Evolutionary conservation across 2,329 filamentous ascomycete genomes (phyloP), one percentile per base, ranked within the genome.

Genomic region (Basipetospora chlamydospora): DNA sequence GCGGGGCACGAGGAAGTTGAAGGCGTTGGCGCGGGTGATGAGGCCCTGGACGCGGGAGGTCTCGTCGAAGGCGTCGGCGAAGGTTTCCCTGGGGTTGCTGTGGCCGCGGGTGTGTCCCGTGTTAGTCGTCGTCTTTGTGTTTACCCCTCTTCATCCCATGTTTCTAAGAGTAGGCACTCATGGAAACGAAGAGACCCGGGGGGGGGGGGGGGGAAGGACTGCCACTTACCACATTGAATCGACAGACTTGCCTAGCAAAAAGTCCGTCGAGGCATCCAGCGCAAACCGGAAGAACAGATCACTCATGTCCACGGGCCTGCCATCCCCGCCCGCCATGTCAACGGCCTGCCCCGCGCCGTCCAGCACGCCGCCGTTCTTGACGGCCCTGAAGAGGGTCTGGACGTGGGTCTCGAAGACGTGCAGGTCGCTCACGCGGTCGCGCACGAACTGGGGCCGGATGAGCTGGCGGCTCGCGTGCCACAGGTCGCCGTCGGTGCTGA

Each of bases 381-480:
- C 70, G 45, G 78, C 67, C 15, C 65, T 62, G 52, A 92, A 73
- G n/a, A 93, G 63, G 1, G 73, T 70, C 49, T 82, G 67, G 17
- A 87, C 69, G 51, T 94, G 85, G 16, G 66, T 63, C 58, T 94
- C 87, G 51, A 93, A 87, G 41, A 79, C 76, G 35, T 84, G 68
- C 41, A 94, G 60, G 54, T 94, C 83, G 43, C 78, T 80, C 25
- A 94, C 73, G 15, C 86, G 80, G 49, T 92, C 81, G 47, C 80
- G 80, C 49, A 85, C 76, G 56, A 94, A 94, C 49, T 92, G 84
- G 0, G 87, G 86, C 2, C 86, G 70, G 43, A 95, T 76, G 41
- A 94, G 64, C 44, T 83, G 76, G n/a, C 87, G 70, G 36, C 78
- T 85, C 39, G 70, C 67, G 46, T 88, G 82, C 87, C 87, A 94